Percentiles rank a stretch among this genome's conserved stretches.
Conservation (phyloP, 2,329 filamentous ascomycete species). For the Cladorrhinum sp. region DNA sequence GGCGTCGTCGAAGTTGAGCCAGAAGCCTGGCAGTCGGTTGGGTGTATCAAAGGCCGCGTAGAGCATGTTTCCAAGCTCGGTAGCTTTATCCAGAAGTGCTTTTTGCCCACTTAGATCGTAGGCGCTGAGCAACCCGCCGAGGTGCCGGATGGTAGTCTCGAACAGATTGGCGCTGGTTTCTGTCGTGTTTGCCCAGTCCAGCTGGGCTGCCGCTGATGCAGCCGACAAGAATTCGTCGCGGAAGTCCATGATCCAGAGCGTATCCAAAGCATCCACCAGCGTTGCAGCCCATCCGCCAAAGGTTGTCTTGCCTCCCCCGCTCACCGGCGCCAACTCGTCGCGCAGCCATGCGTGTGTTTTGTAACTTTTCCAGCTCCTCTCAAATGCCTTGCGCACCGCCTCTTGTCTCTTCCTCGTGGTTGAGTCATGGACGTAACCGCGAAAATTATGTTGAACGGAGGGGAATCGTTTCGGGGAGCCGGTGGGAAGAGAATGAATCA, state of each 20-base stretch:
- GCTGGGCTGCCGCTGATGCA: slow-evolving; percentile 44
- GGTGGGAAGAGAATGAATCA: slow-evolving; percentile 28
- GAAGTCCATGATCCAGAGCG: slow-evolving; percentile 60
- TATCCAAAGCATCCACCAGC: slow-evolving; percentile 58
- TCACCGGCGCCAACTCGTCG: slow-evolving; percentile 51
- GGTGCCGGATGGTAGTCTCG: slow-evolving; percentile 46
- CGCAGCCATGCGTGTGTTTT: slow-evolving; percentile 49
- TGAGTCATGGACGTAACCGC: slow-evolving; percentile 31
- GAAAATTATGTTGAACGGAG: slow-evolving; percentile 29
- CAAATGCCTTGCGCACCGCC: slow-evolving; percentile 42
- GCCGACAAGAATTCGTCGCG: slow-evolving; percentile 55
- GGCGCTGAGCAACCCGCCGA: slow-evolving; percentile 44
- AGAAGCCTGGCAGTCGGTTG: slow-evolving; percentile 51
- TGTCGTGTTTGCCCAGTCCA: slow-evolving; percentile 47
- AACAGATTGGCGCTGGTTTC: slow-evolving; percentile 41
- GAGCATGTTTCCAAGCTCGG: slow-evolving; percentile 47
- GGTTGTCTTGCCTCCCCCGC: slow-evolving; percentile 43
- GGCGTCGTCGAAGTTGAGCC: slow-evolving; percentile 50
- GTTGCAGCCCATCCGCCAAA: slow-evolving; percentile 58
- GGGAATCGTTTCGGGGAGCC: slow-evolving; percentile 11
- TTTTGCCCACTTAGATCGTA: slow-evolving; percentile 44
- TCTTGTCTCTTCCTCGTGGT: slow-evolving; percentile 19
- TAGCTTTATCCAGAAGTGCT: slow-evolving; percentile 42
- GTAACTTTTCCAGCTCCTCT: slow-evolving; percentile 49
- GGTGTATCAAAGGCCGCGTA: slow-evolving; percentile 48